A percentile compares a stretch with the other conserved stretches of the same genome.
Conservation (phyloP, 805 yeast genomes). For the Candida parachauliodes region DNA sequence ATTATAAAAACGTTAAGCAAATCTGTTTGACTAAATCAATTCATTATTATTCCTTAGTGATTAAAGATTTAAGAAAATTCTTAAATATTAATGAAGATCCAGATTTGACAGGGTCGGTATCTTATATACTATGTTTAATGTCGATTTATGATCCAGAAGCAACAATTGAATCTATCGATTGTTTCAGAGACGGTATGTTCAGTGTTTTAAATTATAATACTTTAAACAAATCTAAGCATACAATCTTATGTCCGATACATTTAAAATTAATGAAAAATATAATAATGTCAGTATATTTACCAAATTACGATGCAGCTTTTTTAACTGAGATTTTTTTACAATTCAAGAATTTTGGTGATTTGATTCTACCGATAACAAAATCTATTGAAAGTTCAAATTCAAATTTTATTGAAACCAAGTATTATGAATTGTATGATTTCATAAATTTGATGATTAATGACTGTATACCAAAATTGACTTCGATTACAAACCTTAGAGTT, state of each 20-base stretch:
- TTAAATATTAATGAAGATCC: conserved; percentile 28
- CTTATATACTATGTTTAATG: conserved; percentile 37
- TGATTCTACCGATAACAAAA: not conserved
- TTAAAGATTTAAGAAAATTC: conserved; percentile 26
- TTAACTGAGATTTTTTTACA: conserved; percentile 24
- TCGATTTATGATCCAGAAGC: conserved; percentile 43
- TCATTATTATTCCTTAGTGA: conserved; percentile 33
- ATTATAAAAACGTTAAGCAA: not conserved
- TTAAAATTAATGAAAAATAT: conserved; percentile 33
- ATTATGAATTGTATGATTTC: conserved; percentile 21
- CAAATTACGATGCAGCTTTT: conserved; percentile 31
- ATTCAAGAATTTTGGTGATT: conserved; percentile 22
- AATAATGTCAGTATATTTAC: conserved; percentile 31
- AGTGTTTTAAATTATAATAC: conserved; percentile 25
- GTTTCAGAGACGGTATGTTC: conserved; percentile 40
- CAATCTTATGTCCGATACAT: conserved; percentile 27
- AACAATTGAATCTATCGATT: conserved; percentile 29
- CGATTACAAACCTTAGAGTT: conserved; percentile 17
- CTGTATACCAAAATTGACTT: conserved; percentile 24
- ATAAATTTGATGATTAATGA: conserved; percentile 20
- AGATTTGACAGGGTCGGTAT: conserved; percentile 29
- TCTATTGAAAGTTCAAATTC: not conserved
- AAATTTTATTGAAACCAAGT: conserved; percentile 19
- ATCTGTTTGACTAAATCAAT: conserved; percentile 28
- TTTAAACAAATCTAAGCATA: conserved; percentile 14